phyloP scores from a whole-genome alignment of 2,329 filamentous ascomycete genomes.

The Nemania diffusa region DNA sequence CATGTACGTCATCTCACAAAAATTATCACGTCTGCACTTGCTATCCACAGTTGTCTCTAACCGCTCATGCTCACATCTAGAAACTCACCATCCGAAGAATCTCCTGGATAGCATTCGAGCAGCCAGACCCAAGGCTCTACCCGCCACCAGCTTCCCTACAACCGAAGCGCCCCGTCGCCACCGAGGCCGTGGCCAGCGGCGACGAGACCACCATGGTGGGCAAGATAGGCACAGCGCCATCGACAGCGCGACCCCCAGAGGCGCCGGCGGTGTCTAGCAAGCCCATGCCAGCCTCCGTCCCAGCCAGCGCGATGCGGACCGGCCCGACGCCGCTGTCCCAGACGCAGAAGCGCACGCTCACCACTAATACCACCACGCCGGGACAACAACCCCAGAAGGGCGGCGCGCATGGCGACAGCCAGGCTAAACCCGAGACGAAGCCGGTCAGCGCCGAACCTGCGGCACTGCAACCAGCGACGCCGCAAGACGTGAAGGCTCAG shows the following conservation, averaged over 20 bases:
- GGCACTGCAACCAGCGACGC: not conserved
- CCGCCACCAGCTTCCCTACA: conserved; percentile 12
- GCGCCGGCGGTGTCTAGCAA: conserved; percentile 9
- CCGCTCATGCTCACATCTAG: not conserved
- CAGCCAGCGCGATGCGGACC: conserved; percentile 19
- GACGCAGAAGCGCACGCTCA: conserved; percentile 32
- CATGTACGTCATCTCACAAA: conserved; percentile 9
- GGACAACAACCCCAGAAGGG: no score
- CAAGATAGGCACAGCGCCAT: not conserved
- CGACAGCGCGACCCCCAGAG: conserved; percentile 5
- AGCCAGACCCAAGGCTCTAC: conserved; percentile 44
- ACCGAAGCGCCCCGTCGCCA: conserved; percentile 26
- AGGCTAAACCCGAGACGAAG: not conserved
- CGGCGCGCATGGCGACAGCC: not conserved
- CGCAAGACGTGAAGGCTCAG: not conserved
- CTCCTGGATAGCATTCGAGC: conserved; percentile 46
- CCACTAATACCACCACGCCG: not conserved
- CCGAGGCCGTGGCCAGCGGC: conserved; percentile 5
- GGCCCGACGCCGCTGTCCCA: conserved; percentile 27
- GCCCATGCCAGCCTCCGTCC: conserved; percentile 12
- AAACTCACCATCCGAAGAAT: conserved; percentile 23
- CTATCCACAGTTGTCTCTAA: not conserved
- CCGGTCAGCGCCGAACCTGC: not conserved
- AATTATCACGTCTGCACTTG: not conserved
- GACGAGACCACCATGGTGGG: conserved; percentile 1